A percentile compares a stretch with the other conserved stretches of the same genome.
phyloP scores from a whole-genome alignment of 2,329 filamentous ascomycete species.

The Teratosphaeria viscida region DNA sequence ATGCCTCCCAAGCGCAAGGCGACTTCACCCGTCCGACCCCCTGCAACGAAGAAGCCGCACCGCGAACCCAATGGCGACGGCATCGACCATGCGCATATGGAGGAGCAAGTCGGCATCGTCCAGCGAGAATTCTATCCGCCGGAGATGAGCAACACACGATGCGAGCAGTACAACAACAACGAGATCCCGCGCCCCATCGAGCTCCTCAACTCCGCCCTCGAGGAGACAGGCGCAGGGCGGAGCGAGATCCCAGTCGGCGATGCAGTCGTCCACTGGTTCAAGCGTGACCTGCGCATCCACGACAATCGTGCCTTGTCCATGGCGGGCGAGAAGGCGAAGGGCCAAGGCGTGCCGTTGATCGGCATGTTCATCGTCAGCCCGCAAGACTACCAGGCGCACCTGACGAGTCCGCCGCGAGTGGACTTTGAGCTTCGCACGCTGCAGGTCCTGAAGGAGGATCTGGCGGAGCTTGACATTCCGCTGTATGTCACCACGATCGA shows the following conservation, averaged over 20 bases:
- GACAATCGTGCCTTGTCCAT: conserved; percentile 65
- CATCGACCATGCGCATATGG: conserved; percentile 27
- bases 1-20: conserved; percentile 22
- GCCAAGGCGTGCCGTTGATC: conserved; percentile 60
- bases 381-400: conserved; percentile 74
- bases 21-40: conserved; percentile 20
- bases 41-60: conserved; percentile 15
- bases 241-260: conserved; percentile 43
- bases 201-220: conserved; percentile 49
- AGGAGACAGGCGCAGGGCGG: conserved; percentile 48
- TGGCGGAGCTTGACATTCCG: conserved; percentile 64
- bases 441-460: conserved; percentile 51
- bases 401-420: conserved; percentile 60
- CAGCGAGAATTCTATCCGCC: conserved; percentile 64
- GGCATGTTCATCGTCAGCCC: conserved; percentile 71
- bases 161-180: conserved; percentile 60
- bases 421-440: conserved; percentile 74
- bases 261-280: conserved; percentile 83
- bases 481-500: conserved; percentile 63
- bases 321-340: conserved; percentile 57
- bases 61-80: conserved; percentile 1
- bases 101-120: conserved; percentile 30
- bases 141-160: conserved; percentile 76
- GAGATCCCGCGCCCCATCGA: conserved; percentile 65
- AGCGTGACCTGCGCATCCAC: conserved; percentile 60